Evolutionary conservation across 345 rosid genomes (phyloP).

Genomic region (Conringia planisiliqua): DNA sequence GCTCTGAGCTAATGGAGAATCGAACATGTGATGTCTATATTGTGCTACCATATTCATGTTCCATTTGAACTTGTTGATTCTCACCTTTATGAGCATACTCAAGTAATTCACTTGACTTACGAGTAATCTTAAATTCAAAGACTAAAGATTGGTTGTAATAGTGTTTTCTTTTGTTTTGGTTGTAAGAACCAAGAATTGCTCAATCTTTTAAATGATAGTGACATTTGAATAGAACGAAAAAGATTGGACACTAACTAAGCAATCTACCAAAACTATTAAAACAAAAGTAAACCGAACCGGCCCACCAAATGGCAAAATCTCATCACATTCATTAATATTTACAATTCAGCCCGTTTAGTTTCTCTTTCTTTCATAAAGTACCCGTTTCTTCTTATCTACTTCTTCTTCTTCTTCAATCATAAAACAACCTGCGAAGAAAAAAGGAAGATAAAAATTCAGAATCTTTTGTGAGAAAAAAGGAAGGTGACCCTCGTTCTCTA

Average conservation of each 20-base stretch:
- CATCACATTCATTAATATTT: neutral
- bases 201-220: slow-evolving; percentile 4
- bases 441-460: slow-evolving; percentile 6
- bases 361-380: neutral
- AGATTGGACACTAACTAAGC: slow-evolving; percentile 29
- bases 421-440: slow-evolving; percentile 18
- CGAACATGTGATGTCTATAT: no score
- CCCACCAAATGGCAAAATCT: neutral
- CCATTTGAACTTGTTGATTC: no score
- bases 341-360: neutral
- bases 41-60: no score
- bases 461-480: slow-evolving; percentile 1
- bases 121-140: slow-evolving; percentile 2
- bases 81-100: no score
- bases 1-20: no score
- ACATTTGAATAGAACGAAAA: slow-evolving; percentile 29
- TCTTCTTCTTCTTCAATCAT: slow-evolving; percentile 1
- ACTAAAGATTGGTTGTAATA: neutral
- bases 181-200: neutral
- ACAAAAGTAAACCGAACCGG: slow-evolving; percentile 1
- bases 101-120: neutral
- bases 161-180: no score
- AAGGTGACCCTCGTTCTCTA: slow-evolving; percentile 20
- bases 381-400: slow-evolving; percentile 10
- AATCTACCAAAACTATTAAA: neutral